phyloP scores from a whole-genome alignment of 2,329 filamentous ascomycete species.

The Raffaelea ambrosiae region DNA sequence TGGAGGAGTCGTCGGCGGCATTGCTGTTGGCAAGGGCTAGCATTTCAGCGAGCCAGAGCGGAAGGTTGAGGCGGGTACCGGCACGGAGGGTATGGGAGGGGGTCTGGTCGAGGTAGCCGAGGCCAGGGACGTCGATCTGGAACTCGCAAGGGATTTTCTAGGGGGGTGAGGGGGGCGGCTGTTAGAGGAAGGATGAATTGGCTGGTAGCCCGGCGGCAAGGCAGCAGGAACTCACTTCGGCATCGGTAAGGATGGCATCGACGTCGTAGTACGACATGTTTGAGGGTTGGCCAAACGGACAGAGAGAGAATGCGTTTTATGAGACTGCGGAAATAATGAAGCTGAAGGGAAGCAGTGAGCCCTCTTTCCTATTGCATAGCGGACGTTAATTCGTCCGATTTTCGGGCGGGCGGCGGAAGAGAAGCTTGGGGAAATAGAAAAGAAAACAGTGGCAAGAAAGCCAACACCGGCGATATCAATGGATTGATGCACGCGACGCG shows the following conservation, averaged over 20 bases:
- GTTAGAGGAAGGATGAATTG: neutral
- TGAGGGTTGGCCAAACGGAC: neutral
- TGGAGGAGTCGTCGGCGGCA: constrained; percentile 16
- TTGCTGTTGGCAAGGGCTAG: constrained; percentile 58
- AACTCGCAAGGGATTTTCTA: constrained; percentile 96
- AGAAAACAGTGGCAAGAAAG: no score
- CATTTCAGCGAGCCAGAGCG: constrained; percentile 92
- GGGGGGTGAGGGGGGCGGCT: no score
- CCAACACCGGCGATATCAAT: no score
- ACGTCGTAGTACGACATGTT: constrained; percentile 75
- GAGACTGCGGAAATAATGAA: neutral
- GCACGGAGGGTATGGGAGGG: constrained; percentile 62
- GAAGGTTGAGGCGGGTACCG: constrained; percentile 72
- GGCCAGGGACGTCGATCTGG: constrained; percentile 75
- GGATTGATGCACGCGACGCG: no score
- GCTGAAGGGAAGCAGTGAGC: neutral
- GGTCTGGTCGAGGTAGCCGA: constrained; percentile 86
- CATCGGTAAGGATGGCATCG: constrained; percentile 75
- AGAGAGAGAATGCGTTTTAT: no score
- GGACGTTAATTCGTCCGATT: neutral
- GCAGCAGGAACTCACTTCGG: constrained; percentile 48
- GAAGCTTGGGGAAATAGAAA: no score
- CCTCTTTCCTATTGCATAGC: neutral
- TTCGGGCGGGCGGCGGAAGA: no score
- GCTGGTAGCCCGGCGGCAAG: neutral